These are phyloP conservation scores for Ormosia semicastrata DNA, from an alignment of 306 rosid species.

Conservation along the genomic window DNA sequence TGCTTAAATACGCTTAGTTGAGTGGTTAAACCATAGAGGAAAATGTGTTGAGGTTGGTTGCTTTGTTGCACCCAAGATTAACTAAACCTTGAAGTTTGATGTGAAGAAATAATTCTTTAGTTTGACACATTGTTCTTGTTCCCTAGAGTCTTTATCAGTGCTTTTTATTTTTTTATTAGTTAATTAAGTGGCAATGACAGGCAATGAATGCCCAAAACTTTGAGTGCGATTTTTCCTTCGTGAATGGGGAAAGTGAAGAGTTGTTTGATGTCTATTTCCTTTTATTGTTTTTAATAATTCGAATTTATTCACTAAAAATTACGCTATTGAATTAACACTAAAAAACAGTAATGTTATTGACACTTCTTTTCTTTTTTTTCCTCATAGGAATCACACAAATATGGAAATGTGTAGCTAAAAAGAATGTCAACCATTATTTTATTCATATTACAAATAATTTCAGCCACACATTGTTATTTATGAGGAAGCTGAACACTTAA, in stretches of 20 bases:
- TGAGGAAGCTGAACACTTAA: no score
- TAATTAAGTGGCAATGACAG: neutral
- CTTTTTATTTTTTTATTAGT: neutral
- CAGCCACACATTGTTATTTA: no score
- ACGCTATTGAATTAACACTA: no score
- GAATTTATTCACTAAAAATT: no score
- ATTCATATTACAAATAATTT: no score
- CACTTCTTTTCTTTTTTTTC: no score
- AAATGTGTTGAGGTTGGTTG: constrained; percentile 28
- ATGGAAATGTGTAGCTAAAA: no score
- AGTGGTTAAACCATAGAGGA: constrained; percentile 39
- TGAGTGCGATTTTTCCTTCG: neutral
- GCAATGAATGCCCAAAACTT: neutral
- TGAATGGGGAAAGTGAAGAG: neutral
- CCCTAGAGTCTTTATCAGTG: neutral
- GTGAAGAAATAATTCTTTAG: neutral
- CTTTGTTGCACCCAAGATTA: constrained; percentile 43
- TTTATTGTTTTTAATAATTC: no score
- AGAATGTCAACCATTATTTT: no score
- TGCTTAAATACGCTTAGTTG: neutral
- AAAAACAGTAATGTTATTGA: no score
- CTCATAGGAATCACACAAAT: no score
- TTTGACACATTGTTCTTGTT: neutral
- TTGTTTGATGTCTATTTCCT: neutral
- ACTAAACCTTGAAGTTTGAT: constrained; percentile 21